Evolutionary conservation across 352 stramenopile genomes (phyloP).

Genomic region (Thalassiosira mediterranea): DNA sequence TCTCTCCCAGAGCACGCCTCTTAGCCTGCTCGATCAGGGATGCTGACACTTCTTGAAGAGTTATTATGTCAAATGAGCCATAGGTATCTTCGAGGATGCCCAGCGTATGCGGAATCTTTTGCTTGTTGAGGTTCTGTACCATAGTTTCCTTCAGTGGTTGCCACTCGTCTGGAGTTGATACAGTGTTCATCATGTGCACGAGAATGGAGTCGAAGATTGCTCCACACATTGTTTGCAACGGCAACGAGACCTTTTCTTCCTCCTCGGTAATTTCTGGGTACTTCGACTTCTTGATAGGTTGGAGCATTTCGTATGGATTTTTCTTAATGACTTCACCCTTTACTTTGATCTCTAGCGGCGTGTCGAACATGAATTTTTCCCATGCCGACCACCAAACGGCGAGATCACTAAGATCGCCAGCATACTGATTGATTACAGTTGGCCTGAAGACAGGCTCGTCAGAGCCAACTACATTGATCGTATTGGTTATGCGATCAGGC

Average conservation of each 20-base stretch:
- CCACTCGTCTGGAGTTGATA: constrained; percentile 73
- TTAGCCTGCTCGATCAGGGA: constrained; percentile 78
- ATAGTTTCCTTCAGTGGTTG: constrained; percentile 84
- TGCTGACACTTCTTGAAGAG: constrained; percentile 84
- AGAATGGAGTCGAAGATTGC: constrained; percentile 88
- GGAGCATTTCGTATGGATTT: constrained; percentile 79
- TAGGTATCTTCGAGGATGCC: constrained; percentile 86
- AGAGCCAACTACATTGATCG: constrained; percentile 76
- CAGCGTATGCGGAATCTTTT: constrained; percentile 84
- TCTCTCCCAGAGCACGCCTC: constrained; percentile 59
- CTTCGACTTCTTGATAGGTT: constrained; percentile 85
- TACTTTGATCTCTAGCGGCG: constrained; percentile 61
- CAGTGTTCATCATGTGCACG: constrained; percentile 88
- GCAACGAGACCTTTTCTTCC: constrained; percentile 85
- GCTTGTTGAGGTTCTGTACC: constrained; percentile 82
- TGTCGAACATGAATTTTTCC: constrained; percentile 85
- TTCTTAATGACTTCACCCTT: constrained; percentile 57
- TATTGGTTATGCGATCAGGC: constrained; percentile 88
- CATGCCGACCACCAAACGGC: constrained; percentile 84
- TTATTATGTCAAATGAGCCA: constrained; percentile 82
- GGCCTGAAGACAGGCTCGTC: constrained; percentile 76
- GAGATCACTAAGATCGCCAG: constrained; percentile 69
- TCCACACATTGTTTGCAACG: constrained; percentile 84
- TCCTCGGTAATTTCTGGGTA: constrained; percentile 84
- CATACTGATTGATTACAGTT: constrained; percentile 87